Conservation (phyloP, 2,329 filamentous ascomycete genomes). For the Colletotrichum sp. region DNA sequence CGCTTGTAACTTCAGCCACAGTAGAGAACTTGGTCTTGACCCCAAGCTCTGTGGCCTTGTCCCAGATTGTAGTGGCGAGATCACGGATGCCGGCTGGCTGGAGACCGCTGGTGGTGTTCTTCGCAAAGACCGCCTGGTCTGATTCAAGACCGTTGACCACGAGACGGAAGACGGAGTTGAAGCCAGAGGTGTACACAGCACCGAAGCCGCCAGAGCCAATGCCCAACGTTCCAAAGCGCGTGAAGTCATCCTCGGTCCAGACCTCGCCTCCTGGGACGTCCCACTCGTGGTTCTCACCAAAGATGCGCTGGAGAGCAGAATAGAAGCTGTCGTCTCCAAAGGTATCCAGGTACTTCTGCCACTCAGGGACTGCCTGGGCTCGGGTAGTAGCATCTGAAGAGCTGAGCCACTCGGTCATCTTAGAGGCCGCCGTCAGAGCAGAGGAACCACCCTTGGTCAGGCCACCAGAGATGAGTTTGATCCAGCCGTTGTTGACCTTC, state of each 20-base stretch:
- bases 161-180: background rate
- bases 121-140: background rate
- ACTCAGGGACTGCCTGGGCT: background rate
- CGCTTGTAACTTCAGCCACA: background rate
- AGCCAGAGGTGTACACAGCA: background rate
- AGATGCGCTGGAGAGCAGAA: background rate
- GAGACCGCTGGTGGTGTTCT: background rate
- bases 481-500: background rate
- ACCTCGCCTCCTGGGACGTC: background rate
- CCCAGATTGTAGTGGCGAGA: background rate
- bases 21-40: background rate
- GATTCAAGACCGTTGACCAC: background rate
- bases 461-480: background rate
- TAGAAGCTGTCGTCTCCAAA: conserved; percentile 4
- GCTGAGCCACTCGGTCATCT: background rate
- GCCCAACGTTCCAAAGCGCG: background rate
- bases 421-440: background rate
- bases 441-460: background rate
- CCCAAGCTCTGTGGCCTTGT: background rate
- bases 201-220: background rate
- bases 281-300: background rate
- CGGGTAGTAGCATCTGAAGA: background rate
- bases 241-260: background rate
- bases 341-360: background rate
- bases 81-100: background rate